These are phyloP conservation scores for Ehretia macrophylla DNA, from an alignment of 257 asterid species.

Conservation along the genomic window DNA sequence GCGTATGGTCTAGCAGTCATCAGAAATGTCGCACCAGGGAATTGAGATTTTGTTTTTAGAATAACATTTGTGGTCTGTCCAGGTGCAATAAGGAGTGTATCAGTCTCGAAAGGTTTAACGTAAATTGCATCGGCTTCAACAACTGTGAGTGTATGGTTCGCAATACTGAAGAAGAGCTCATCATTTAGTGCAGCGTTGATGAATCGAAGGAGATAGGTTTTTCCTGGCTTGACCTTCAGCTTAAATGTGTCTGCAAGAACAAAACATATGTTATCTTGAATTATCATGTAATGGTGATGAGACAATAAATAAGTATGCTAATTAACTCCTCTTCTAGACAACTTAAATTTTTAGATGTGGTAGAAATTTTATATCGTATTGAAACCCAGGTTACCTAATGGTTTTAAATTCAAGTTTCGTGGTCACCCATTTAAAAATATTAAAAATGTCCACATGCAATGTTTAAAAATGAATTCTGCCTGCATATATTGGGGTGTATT, in stretches of 20 bases:
- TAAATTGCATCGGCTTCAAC: constrained; percentile 46
- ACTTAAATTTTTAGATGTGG: too few species aligned
- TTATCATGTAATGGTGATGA: too few species aligned
- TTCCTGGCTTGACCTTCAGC: constrained; percentile 39
- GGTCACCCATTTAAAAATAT: too few species aligned
- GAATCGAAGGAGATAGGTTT: constrained; percentile 31
- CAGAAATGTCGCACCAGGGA: constrained; percentile 34
- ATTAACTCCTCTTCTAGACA: too few species aligned
- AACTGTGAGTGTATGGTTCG: constrained; percentile 49
- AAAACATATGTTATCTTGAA: too few species aligned
- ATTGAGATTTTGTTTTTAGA: constrained; percentile 36
- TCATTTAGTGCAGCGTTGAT: constrained; percentile 46
- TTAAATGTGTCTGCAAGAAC: constrained; percentile 41
- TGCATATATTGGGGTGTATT: too few species aligned
- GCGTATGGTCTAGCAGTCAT: constrained; percentile 52
- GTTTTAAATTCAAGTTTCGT: too few species aligned
- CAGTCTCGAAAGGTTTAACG: constrained; percentile 46
- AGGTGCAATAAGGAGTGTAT: constrained; percentile 38
- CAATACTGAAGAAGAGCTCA: constrained; percentile 59
- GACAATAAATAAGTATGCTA: too few species aligned
- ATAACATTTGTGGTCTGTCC: constrained; percentile 49
- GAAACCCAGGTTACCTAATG: too few species aligned
- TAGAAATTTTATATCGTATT: too few species aligned
- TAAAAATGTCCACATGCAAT: too few species aligned
- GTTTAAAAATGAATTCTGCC: too few species aligned